Evolutionary conservation across 1,139 yeast genomes (phyloP).

Genomic region (Ogataea hybrid): DNA sequence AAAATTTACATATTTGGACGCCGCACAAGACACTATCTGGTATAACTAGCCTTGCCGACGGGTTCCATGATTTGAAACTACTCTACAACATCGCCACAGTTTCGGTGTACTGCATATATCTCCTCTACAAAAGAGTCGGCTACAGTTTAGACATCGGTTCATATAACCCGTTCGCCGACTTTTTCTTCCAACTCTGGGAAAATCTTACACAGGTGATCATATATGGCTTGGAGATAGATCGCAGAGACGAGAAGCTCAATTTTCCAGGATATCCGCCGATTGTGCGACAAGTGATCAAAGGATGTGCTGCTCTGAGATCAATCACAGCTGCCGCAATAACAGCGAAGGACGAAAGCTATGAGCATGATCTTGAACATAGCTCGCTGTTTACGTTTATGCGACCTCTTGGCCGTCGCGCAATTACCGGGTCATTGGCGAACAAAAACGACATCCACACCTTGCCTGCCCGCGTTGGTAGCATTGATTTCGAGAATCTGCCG

Average conservation of each 20-base stretch:
- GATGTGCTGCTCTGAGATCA: slow-evolving; percentile 60
- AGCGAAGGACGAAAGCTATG: slow-evolving; percentile 36
- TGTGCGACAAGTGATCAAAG: slow-evolving; percentile 51
- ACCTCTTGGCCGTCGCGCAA: slow-evolving; percentile 57
- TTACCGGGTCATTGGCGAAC: slow-evolving; percentile 48
- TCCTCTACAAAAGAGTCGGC: slow-evolving; percentile 41
- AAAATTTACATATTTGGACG: slow-evolving; percentile 48
- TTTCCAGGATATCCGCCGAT: slow-evolving; percentile 35
- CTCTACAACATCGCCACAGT: slow-evolving; percentile 54
- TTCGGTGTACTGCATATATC: slow-evolving; percentile 49
- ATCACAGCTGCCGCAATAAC: slow-evolving; percentile 61
- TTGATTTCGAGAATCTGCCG: not conserved
- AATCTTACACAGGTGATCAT: slow-evolving; percentile 56
- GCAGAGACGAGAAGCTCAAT: slow-evolving; percentile 47
- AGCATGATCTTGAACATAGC: slow-evolving; percentile 54
- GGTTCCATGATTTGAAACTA: slow-evolving; percentile 39
- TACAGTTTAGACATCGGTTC: slow-evolving; percentile 34
- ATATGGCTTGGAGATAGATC: slow-evolving; percentile 61
- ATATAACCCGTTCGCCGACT: slow-evolving; percentile 58
- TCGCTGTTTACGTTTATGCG: slow-evolving; percentile 55
- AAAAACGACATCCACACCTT: not conserved
- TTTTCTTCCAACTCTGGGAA: slow-evolving; percentile 61
- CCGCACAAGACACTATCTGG: slow-evolving; percentile 41
- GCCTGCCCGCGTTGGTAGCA: not conserved
- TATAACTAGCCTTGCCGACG: slow-evolving; percentile 26